Base-by-base conservation (phyloP, 352 stramenopile genomes). In the Pythium dissimile region DNA sequence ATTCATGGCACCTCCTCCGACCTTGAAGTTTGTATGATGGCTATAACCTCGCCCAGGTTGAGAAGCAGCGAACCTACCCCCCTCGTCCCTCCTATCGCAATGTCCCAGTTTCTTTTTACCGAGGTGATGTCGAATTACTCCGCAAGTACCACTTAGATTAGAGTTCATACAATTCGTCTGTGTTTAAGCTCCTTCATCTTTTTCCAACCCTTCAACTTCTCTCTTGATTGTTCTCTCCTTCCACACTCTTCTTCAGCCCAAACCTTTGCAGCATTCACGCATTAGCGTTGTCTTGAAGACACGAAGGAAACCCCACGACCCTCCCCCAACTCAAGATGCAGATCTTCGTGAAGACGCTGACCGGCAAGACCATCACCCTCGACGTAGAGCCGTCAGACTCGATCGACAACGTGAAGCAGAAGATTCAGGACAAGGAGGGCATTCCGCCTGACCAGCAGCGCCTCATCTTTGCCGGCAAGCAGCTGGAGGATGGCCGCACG, bases 331-430 rank as follows among this genome's bases (percentile, higher is more conserved):
- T 23, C 52, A 45, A 48, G 18, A 52, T 52, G 26, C 39, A 58
- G 30, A 96, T 96, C 76, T 77, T 89, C 62, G 63, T 97, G 46
- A 98, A 97, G 78, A 98, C 93, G 35, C 71, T 98, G 30, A 96
- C 85, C 3, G 92, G 86, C 28, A 52, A 52, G 45, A 52, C 45
- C 21, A 52, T 52, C 51, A 95, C 83, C 27, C 78, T 97, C 30
- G 89, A 97, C 71, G 84, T 97, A 7, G 92, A 97, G 67, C 86
- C 94, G 39, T 89, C 84, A 42, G 90, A 98, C 80, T 92, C 80
- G 28, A 97, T 98, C 58, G 92, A 97, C 73, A 95, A 98, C 72
- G 95, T 99, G 44, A 99, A 99, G 86, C 84, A 88, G 27, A 98
- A 97, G 74, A 97, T 98, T 62, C 72, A 94, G 53, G 88, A 97